A percentile compares a stretch with the other conserved stretches of the same genome.
phyloP scores from a whole-genome alignment of 169 alveolate species.

The Cryptosporidium ryanae region DNA sequence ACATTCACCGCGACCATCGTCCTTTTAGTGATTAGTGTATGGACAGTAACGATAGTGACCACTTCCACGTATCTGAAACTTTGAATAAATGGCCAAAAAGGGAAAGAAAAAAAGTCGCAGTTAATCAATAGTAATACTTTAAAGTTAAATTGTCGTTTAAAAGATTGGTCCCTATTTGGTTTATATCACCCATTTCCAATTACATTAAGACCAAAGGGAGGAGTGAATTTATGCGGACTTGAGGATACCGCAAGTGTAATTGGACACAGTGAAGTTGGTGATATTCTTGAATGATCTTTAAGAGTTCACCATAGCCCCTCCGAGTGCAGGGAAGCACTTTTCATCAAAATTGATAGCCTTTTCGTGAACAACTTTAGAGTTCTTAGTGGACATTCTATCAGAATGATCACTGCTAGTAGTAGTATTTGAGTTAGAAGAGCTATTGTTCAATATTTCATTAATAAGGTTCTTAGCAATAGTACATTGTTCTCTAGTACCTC shows the following conservation, averaged over 20 bases:
- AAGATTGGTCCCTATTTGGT: too few relatives aligned
- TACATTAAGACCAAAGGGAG: background rate
- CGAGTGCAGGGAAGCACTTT: conserved; percentile 70
- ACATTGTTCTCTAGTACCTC: conserved; percentile 70
- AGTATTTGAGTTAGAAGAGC: conserved; percentile 53
- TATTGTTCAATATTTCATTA: conserved; percentile 48
- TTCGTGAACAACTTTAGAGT: conserved; percentile 9
- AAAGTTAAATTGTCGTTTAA: too few relatives aligned
- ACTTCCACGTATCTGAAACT: too few relatives aligned
- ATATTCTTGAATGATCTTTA: background rate
- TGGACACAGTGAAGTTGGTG: background rate
- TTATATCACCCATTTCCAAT: background rate
- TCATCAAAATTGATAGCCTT: conserved; percentile 52
- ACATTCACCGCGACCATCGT: too few relatives aligned
- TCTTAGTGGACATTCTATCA: conserved; percentile 5
- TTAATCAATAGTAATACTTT: background rate
- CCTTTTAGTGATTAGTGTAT: too few relatives aligned
- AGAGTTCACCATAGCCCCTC: conserved; percentile 21
- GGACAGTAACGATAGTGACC: too few relatives aligned
- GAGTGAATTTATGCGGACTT: background rate
- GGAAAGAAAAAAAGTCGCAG: too few relatives aligned
- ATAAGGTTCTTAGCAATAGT: conserved; percentile 67
- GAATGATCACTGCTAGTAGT: conserved; percentile 52
- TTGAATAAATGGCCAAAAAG: too few relatives aligned
- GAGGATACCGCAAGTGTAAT: background rate